These are phyloP conservation scores for Dendrobium officinale DNA, from an alignment of 106 monocot species.

Conservation along the genomic window DNA sequence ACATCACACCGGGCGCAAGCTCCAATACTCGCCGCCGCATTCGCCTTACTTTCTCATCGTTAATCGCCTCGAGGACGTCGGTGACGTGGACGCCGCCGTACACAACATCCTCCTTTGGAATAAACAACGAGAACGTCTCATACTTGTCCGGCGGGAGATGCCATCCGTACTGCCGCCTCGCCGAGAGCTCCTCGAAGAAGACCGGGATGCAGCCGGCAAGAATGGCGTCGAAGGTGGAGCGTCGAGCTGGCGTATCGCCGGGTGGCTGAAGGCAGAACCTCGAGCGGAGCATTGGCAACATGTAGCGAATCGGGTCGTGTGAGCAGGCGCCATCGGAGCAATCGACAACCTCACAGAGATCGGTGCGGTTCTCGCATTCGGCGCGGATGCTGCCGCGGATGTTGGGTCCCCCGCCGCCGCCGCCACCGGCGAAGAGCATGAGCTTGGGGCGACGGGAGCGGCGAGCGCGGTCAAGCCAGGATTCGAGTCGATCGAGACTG, in stretches of 20 bases:
- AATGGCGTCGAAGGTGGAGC: constrained; percentile 84
- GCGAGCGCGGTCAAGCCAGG: constrained; percentile 60
- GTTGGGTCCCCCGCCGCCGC: constrained; percentile 57
- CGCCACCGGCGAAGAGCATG: constrained; percentile 73
- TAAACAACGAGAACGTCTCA: constrained; percentile 57
- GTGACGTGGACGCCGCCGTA: constrained; percentile 44
- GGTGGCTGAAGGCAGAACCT: constrained; percentile 93
- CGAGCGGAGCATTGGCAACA: constrained; percentile 77
- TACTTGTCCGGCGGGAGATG: constrained; percentile 47
- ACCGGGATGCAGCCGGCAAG: constrained; percentile 88
- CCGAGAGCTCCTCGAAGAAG: constrained; percentile 78
- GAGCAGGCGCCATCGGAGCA: constrained; percentile 65
- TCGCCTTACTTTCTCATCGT: constrained; percentile 37
- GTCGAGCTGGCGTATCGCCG: constrained; percentile 70
- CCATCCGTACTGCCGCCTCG: constrained; percentile 77
- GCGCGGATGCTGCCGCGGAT: constrained; percentile 58
- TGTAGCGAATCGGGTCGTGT: constrained; percentile 63
- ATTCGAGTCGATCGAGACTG: constrained; percentile 41
- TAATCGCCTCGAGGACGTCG: constrained; percentile 40
- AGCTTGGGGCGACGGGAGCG: constrained; percentile 35
- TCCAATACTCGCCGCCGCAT: constrained; percentile 70
- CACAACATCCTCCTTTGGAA: constrained; percentile 89
- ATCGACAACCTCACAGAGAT: constrained; percentile 73
- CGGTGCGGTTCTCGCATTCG: constrained; percentile 65
- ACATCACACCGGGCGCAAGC: constrained; percentile 65